Base-by-base conservation (phyloP, 2,329 filamentous ascomycete genomes). In the Aspergillus terreus region DNA sequence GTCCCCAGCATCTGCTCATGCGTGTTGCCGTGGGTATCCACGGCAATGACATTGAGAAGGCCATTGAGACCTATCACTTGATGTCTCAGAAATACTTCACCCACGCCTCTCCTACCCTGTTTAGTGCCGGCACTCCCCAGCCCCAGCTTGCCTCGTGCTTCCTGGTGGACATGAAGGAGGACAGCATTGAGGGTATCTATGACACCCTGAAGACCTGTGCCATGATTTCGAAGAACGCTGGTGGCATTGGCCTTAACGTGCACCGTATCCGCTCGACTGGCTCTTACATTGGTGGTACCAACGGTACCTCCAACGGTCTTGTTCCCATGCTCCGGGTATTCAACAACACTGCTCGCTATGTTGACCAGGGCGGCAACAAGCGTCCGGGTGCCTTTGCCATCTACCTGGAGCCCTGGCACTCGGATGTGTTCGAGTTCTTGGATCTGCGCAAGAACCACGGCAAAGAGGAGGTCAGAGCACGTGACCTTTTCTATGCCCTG, bases 41-140 rank as follows among this genome's bases (percentile, higher is more conserved):
- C 79, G 92, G 92, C 54, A 90, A 96, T 58, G 83, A 97, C 66
- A 87, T 99, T 54, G 94, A 97, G 78, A 90, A 87, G 67, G 92
- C 90, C 58, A 85, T 97, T 49, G 91, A 99, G 82, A 97, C 94
- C 40, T 99, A 99, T 81, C 92, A 97, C 77, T 84, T 95, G 75
- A 96, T 99, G 92, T 99, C 94, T 30, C 91, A 86, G 79, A 97
- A 97, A 76, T 92, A 88, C 79, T 99, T 99, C 77, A 99, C 94
- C 50, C 94, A 99, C 68, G 94, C 94, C 48, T 99, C 94, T 7
- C 94, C 94, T 4, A 99, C 94, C 4, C 85, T 99, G 47, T 99
- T 99, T 85, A 96, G 96, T 66, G 94, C 94, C 49, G 94, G 92
- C 67, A 99, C 94, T 25, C 94, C 94, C 42, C 87, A 94, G 67